Conservation (phyloP, 257 asterid species). For the Linderniella brevidens region DNA sequence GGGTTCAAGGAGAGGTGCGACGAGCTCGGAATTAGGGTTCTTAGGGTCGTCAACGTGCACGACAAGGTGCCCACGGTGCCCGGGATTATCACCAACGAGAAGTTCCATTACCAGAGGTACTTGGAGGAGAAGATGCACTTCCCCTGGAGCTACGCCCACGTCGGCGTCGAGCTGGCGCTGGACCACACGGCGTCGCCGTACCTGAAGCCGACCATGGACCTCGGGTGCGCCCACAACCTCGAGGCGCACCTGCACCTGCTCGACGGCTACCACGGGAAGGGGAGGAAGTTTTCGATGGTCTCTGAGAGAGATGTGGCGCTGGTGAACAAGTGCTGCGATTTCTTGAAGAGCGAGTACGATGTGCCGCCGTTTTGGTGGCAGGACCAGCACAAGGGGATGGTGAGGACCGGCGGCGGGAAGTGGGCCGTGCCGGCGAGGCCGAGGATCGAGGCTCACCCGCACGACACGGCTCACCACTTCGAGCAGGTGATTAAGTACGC, state of each 20-base stretch:
- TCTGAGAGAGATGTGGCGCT: slow-evolving; percentile 46
- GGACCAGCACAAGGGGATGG: slow-evolving; percentile 76
- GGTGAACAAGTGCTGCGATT: slow-evolving; percentile 45
- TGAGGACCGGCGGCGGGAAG: slow-evolving; percentile 32
- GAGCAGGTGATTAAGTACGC: slow-evolving; percentile 51
- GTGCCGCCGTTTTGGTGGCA: slow-evolving; percentile 76
- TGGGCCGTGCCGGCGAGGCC: slow-evolving; percentile 64
- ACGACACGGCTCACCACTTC: slow-evolving; percentile 71
- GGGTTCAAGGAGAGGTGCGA: slow-evolving; percentile 62
- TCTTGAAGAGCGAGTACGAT: slow-evolving; percentile 30
- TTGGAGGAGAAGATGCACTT: slow-evolving; percentile 32
- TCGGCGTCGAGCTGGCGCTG: slow-evolving; percentile 41
- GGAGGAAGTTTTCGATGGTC: slow-evolving; percentile 13
- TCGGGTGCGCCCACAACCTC: slow-evolving; percentile 38
- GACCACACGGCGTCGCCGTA: slow-evolving; percentile 45
- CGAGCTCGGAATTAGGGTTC: slow-evolving; percentile 35
- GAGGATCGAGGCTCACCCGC: slow-evolving; percentile 48
- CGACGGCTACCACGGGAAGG: slow-evolving; percentile 52
- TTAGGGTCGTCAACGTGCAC: slow-evolving; percentile 39
- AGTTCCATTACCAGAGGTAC: slow-evolving; percentile 37
- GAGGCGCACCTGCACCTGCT: slow-evolving; percentile 56
- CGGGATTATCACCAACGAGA: slow-evolving; percentile 55
- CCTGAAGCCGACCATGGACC: slow-evolving; percentile 22
- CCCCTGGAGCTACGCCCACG: slow-evolving; percentile 84
- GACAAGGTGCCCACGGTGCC: slow-evolving; percentile 60